Base-by-base conservation (phyloP, 2,329 filamentous ascomycete species). In the Graphilbum fragrans region DNA sequence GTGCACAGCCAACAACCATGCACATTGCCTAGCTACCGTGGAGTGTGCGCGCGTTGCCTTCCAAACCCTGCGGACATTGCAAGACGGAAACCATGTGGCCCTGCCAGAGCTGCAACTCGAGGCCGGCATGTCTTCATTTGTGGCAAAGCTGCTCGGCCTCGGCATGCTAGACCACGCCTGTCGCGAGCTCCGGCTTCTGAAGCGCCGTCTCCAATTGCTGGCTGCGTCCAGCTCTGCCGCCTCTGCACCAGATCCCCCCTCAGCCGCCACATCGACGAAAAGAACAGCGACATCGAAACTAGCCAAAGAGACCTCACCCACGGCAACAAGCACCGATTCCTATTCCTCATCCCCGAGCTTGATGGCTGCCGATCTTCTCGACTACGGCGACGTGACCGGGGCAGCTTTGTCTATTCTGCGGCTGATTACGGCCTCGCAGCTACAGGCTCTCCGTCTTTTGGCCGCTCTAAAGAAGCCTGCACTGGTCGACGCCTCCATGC, bases 11-110 rank as follows among this genome's bases (percentile, higher is more conserved):
- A 18, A 22, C 11, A 17, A 21, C 5, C 29, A 39, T 11, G 35
- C 38, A 3, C 64, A 65, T 36, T 72, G 70, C 39, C 54, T 79
- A 14, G 67, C 77, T 2, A 70, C 68, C 1, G 77, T 80, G 12
- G 82, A 87, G 59, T 87, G 83, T 52, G 73, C 79, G 7, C 70
- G 81, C 10, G 58, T 74, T 22, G 81, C 80, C 2, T 85, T 88
- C 52, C 62, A 70, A 7, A 77, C 74, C 38, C 62, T 88, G 32
- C 68, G 80, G 38, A 65, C 69, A 22, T 52, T 77, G 20, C 72
- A 82, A 39, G 64, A 70, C 21, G 61, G 70, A 1, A 61, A 70
- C 6, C 65, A 69, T 9, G 60, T 76, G 10, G 60, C 69, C 10
- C 62, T 79, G n/a, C 69, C 75, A 1, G 69, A 73, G 35, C 61